Base-by-base conservation (phyloP, 2,329 filamentous ascomycete species). In the Cercospora sp. region DNA sequence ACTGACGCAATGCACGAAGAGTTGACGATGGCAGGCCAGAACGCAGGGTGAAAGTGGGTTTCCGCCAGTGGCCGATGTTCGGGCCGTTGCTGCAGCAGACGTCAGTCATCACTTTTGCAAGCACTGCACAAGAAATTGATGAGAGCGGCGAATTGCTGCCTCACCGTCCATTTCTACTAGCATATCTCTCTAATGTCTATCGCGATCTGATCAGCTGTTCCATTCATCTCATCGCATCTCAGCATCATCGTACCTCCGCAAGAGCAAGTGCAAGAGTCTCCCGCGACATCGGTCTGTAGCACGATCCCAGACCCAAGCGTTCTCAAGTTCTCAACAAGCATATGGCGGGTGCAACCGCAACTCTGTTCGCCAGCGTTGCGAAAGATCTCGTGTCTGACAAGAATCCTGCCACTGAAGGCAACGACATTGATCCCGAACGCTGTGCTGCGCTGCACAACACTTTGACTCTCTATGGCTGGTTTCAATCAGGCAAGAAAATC, bases 401-500 rank as follows among this genome's bases (percentile, higher is more conserved):
- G 31, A 68, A 71, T 28, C 75, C 75, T 12, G 69, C 73, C 9
- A 70, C 57, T 10, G 45, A 67, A 12, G 67, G 67, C 18, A 67
- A 70, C 31, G 74, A 76, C 31, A 65, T 78, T 13, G 75, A 77
- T 63, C 69, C 72, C 13, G 74, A 77, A 18, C 73, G 76, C 58
- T 77, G 76, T 67, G 76, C 76, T 18, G 75, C 76, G 3, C 66
- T 78, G 39, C 76, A 78, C 68, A 78, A 78, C 67, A 76, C 74
- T 10, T 68, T 78, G 20, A 67, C 75, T n/a, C 71, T 77, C n/a
- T 77, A 77, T 66, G 76, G 75, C 63, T 78, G 76, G 76, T 70
- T 77, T 20, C 74, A 72, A 60, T 75, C 74, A 45, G 76, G 76
- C 28, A 75, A 73, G 64, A 75, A 74, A 28, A 74, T 77, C 51